Evolutionary conservation across 768 basidiomycete species (phyloP).

Genomic region (Lepiota brunneoincarnata): DNA sequence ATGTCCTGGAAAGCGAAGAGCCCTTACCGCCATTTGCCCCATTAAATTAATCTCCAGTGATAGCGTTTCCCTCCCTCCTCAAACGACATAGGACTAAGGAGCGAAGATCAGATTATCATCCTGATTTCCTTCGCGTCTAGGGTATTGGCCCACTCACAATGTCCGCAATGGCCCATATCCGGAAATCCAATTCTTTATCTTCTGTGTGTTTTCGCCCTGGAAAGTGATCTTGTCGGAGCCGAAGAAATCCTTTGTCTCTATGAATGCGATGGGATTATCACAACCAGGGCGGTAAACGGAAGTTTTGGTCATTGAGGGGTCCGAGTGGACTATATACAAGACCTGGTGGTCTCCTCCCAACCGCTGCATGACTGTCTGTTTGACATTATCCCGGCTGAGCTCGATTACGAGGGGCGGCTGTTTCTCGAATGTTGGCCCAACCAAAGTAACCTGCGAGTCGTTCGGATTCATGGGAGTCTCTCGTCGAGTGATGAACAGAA

Average conservation of each 20-base stretch:
- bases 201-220: neutral
- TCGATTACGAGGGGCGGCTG: neutral
- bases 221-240: conserved; percentile 3
- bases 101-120: neutral
- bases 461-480: neutral
- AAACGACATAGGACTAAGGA: conserved; percentile 4
- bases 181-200: conserved; percentile 3
- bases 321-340: conserved; percentile 4
- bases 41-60: neutral
- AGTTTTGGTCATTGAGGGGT: neutral
- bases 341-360: neutral
- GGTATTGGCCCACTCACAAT: neutral
- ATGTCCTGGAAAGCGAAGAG: neutral
- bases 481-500: no score
- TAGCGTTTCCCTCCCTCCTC: conserved; percentile 1
- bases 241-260: conserved; percentile 3
- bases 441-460: conserved; percentile 8
- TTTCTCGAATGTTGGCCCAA: neutral
- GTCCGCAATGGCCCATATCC: neutral
- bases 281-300: neutral
- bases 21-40: neutral
- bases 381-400: neutral
- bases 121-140: neutral
- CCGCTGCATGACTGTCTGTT: neutral
- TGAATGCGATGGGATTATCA: neutral